Conservation (phyloP, 1,284 basidiomycete species). For the Kalmanozyma brasiliensis region DNA sequence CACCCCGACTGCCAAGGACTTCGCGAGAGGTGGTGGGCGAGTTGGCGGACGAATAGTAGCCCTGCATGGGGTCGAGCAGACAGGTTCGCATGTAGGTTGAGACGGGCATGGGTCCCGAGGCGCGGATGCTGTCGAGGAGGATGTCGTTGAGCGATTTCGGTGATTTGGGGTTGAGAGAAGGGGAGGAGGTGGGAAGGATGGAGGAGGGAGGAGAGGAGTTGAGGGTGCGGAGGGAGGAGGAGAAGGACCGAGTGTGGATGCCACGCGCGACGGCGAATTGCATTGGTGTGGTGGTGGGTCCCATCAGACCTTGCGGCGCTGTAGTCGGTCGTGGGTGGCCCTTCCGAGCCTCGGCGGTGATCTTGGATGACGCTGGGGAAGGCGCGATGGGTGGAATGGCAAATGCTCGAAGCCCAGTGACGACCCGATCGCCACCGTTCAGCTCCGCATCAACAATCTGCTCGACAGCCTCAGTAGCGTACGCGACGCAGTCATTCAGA, state of each 20-base stretch:
- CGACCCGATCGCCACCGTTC: slow-evolving; percentile 12
- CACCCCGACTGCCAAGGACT: slow-evolving; percentile 86
- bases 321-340: slow-evolving; percentile 13
- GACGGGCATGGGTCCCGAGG: slow-evolving; percentile 62
- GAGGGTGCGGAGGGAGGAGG: neutral
- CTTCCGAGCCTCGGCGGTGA: slow-evolving; percentile 2
- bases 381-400: slow-evolving; percentile 27
- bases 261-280: slow-evolving; percentile 23
- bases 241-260: slow-evolving; percentile 23
- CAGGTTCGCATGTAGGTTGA: slow-evolving; percentile 66
- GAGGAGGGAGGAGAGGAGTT: slow-evolving; percentile 3
- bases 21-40: slow-evolving; percentile 63
- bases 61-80: slow-evolving; percentile 63
- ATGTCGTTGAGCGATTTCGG: slow-evolving; percentile 35
- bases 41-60: slow-evolving; percentile 62
- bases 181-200: neutral
- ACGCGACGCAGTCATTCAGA: slow-evolving; percentile 82
- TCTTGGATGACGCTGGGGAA: neutral
- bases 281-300: slow-evolving; percentile 13
- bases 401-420: slow-evolving; percentile 36
- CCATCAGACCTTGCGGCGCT: slow-evolving; percentile 28
- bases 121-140: slow-evolving; percentile 41
- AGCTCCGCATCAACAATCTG: slow-evolving; percentile 40
- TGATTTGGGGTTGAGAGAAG: slow-evolving; percentile 7
- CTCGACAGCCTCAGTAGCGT: slow-evolving; percentile 44